Conservation (phyloP, 2,329 filamentous ascomycete genomes). For the Meredithiella fracta region DNA sequence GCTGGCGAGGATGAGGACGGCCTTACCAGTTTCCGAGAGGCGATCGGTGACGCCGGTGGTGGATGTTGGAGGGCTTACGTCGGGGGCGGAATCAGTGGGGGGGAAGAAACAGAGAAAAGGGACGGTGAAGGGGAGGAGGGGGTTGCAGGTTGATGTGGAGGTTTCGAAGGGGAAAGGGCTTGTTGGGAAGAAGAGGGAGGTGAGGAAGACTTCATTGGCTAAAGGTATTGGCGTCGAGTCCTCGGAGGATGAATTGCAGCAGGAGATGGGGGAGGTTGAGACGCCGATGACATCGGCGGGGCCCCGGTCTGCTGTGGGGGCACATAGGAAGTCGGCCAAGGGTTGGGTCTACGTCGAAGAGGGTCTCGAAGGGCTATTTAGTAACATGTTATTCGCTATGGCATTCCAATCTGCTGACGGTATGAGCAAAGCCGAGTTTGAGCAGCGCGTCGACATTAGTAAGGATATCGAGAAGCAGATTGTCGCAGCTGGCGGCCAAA, state of each 20-base stretch:
- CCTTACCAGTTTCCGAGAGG: background rate
- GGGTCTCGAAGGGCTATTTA: slow-evolving; percentile 36
- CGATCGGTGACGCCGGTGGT: slow-evolving; percentile 2
- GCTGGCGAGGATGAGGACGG: background rate
- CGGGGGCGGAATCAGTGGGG: background rate
- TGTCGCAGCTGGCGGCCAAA: slow-evolving; percentile 49
- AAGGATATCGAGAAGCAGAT: slow-evolving; percentile 44
- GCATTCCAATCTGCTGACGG: slow-evolving; percentile 44
- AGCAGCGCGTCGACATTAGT: slow-evolving; percentile 25
- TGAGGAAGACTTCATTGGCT: background rate
- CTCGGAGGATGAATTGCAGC: slow-evolving; percentile 8
- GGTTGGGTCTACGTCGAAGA: slow-evolving; percentile 15
- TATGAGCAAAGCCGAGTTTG: slow-evolving; percentile 34
- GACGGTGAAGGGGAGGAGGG: background rate
- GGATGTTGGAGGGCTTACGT: background rate
- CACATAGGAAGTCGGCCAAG: background rate
- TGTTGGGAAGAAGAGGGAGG: background rate
- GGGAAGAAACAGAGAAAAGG: background rate
- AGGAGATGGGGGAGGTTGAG: background rate
- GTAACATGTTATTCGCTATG: slow-evolving; percentile 74
- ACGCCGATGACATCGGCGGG: background rate
- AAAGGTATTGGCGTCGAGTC: background rate
- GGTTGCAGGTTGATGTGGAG: background rate
- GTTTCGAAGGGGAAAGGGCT: background rate
- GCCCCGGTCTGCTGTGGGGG: background rate